A percentile compares a stretch with the other conserved stretches of the same genome.
Conservation (phyloP, 805 yeast species). For the Metschnikowia chrysomelidarum region DNA sequence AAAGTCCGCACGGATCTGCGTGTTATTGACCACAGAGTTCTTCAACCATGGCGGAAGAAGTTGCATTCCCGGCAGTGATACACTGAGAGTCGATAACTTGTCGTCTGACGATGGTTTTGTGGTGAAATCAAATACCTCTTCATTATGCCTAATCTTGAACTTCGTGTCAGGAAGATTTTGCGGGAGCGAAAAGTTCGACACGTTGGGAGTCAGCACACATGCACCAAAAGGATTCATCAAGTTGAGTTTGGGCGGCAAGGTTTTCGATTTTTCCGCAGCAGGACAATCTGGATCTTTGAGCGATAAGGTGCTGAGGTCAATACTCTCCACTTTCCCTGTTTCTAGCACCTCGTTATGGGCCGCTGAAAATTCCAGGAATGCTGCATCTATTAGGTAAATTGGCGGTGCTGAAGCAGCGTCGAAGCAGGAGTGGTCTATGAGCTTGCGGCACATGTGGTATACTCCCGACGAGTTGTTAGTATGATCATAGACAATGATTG, state of each 20-base stretch:
- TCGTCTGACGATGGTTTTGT: constrained; percentile 10
- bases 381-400: constrained; percentile 42
- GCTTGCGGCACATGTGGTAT: constrained; percentile 48
- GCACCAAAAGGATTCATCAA: neutral
- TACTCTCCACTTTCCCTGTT: constrained; percentile 18
- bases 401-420: constrained; percentile 27
- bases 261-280: constrained; percentile 7
- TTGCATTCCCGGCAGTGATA: constrained; percentile 8
- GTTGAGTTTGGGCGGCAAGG: constrained; percentile 4
- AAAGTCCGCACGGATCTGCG: constrained; percentile 42
- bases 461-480: constrained; percentile 37
- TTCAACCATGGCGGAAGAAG: constrained; percentile 19
- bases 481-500: constrained; percentile 51
- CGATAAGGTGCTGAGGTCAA: constrained; percentile 9
- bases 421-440: constrained; percentile 33
- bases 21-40: constrained; percentile 8
- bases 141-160: constrained; percentile 50
- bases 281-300: constrained; percentile 6
- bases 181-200: constrained; percentile 57
- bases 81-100: constrained; percentile 5
- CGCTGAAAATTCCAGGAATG: constrained; percentile 38
- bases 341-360: constrained; percentile 20
- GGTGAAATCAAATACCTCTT: constrained; percentile 38
- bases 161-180: constrained; percentile 26
- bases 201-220: constrained; percentile 30